Base-by-base conservation (phyloP, 2,329 filamentous ascomycete genomes). In the Zalaria obscura region DNA sequence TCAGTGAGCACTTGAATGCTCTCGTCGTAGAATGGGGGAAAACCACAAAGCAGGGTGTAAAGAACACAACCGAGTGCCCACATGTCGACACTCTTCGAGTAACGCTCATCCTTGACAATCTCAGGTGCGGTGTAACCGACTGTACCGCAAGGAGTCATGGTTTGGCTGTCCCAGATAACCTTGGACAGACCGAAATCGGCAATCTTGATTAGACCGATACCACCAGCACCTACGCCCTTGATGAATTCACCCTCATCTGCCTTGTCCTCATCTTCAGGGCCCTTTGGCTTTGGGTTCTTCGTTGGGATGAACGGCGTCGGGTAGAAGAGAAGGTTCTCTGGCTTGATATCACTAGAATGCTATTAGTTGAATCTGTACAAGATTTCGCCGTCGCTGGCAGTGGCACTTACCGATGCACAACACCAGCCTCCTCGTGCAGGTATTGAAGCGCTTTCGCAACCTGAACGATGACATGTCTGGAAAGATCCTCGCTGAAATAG, bases 1-100 rank as follows among this genome's bases (percentile, higher is more conserved):
- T 98, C 89, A 1, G 91, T 96, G 46, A 98, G 75, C 1, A 93
- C 82, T 56, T 94, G 87, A 51, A 98, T 96, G 55, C 86, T 94
- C 65, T 98, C 91, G 52, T 98, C 91, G 61, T 98, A 94, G 64
- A 98, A 98, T 3, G 91, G 91, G 6, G 91, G 91, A 67, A 98
- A 98, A 9, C 91, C 91, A 54, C 91, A 98, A 10, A 98, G 80
- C 1, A 98, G 69, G 1, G 91, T 98, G 67, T 98, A 98, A 4
- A 98, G 70, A 7, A 98, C 91, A 59, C 91, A 98, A 9, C 91
- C 91, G 28, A 98, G 65, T 3, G 91, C 91, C 91, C 91, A 98
- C 91, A 98, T 98, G 57, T 98, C 91, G 36, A 98, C 91, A 40
- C 86, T 93, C 70, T 96, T 98, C 32, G 89, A 96, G 63, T 98